Evolutionary conservation across 495 filamentous ascomycete genomes (phyloP), one percentile per base, ranked within the genome.

Genomic region (Aspergillus diversus): DNA sequence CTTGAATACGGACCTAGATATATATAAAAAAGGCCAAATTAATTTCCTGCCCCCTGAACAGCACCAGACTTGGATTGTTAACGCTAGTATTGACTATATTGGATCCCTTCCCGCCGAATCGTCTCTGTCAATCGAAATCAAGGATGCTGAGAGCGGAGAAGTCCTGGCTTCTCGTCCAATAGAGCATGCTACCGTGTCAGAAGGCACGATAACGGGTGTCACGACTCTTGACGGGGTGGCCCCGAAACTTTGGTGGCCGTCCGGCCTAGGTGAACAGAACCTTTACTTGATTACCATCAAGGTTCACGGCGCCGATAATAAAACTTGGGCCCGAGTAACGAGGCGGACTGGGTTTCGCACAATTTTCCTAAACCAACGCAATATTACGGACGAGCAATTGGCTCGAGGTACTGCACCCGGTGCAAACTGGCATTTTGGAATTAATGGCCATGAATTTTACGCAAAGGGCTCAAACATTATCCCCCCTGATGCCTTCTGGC

Each of bases 391-490:
- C 0, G 78, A 76, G 0, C 84, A 89, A 60, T 60, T 86, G 4
- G 77, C 80, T 1, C 75, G 77, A 53, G 87, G 87, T 4, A 82
- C 87, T 37, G 83, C 84, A n/a, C 84, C 84, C 0, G 87, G 86
- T 5, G 84, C 83, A 35, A 86, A 89, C 63, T 90, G 86, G 83
- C 86, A 89, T 66, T 90, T 90, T 61, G 86, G 89, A 67, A 77
- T 89, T 47, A 90, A 90, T 57, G 87, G 87, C 6, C 82, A 85
- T 55, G 83, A 86, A 27, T 89, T 90, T 64, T 90, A 88, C 64
- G 86, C 85, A 1, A 89, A 90, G 61, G 86, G 86, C 15, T 85
- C 81, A 33, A 89, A 89, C 55, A 81, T 89, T 57, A 88, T 90
- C 60, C 87, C 87, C 0, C 85, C 86, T 6, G 87, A 89, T 66